A percentile compares a stretch with the other conserved stretches of the same genome.
Conservation (phyloP, 768 basidiomycete species). For the Lepiota brunneoincarnata region DNA sequence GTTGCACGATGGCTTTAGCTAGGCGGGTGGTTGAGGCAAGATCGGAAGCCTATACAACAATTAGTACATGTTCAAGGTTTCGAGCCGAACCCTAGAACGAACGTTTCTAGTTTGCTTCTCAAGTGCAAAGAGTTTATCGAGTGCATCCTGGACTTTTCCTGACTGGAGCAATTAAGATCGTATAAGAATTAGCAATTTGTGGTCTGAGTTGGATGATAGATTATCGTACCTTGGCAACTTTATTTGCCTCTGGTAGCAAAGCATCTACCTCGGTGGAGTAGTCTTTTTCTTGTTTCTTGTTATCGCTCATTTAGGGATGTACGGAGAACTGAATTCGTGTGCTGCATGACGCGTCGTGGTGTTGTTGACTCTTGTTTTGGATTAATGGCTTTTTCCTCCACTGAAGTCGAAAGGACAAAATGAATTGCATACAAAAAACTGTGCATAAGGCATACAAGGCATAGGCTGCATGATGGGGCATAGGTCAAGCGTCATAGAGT, state of each 20-base stretch:
- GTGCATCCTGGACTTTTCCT: constrained; percentile 78
- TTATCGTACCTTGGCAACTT: constrained; percentile 65
- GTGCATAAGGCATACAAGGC: constrained; percentile 20
- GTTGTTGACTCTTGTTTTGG: constrained; percentile 44
- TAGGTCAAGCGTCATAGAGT: constrained; percentile 27
- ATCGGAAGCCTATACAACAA: constrained; percentile 77
- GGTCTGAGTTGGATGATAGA: neutral
- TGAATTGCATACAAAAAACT: constrained; percentile 23
- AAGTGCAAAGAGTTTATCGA: constrained; percentile 84
- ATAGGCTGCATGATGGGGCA: constrained; percentile 33
- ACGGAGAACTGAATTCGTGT: constrained; percentile 32
- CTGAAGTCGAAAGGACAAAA: constrained; percentile 22
- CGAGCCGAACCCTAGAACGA: constrained; percentile 19
- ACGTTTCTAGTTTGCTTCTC: constrained; percentile 99
- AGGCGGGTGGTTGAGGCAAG: constrained; percentile 87
- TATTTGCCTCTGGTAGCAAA: constrained; percentile 65
- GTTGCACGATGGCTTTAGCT: constrained; percentile 66
- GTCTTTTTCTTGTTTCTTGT: constrained; percentile 85
- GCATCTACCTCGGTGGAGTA: constrained; percentile 81
- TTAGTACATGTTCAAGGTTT: neutral
- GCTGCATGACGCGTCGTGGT: constrained; percentile 61
- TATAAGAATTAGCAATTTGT: constrained; percentile 8
- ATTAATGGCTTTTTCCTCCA: too few relatives aligned
- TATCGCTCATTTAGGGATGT: constrained; percentile 65
- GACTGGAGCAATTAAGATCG: constrained; percentile 42